These are phyloP conservation scores for Fusarium sp. DNA, from an alignment of 2,329 filamentous ascomycete species.

Conservation along the genomic window DNA sequence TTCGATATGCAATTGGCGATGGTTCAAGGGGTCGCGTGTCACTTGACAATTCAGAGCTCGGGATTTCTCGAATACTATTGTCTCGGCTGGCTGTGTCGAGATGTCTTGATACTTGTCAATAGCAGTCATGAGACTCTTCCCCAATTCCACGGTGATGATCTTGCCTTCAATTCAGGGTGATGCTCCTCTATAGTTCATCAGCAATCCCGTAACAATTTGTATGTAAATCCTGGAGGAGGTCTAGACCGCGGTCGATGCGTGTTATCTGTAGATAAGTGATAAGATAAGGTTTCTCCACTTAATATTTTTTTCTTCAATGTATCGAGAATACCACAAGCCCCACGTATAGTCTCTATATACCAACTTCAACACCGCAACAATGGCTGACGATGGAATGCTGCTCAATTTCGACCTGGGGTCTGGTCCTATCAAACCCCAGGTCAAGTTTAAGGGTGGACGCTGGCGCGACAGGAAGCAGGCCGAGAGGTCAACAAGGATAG, in stretches of 20 bases:
- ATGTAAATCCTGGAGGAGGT: neutral
- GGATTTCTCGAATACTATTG: slow-evolving; percentile 6
- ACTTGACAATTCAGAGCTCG: slow-evolving; percentile 25
- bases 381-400: slow-evolving; percentile 96
- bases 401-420: slow-evolving; percentile 89
- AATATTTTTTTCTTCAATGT: slow-evolving; percentile 35
- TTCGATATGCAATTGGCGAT: slow-evolving; percentile 8
- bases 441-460: slow-evolving; percentile 85
- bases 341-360: slow-evolving; percentile 40
- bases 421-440: slow-evolving; percentile 69
- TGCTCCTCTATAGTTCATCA: neutral
- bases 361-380: slow-evolving; percentile 53
- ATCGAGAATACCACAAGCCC: slow-evolving; percentile 30
- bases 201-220: neutral
- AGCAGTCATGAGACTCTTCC: slow-evolving; percentile 10
- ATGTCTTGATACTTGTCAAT: neutral
- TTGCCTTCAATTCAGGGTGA: slow-evolving; percentile 24
- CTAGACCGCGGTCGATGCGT: slow-evolving; percentile 1
- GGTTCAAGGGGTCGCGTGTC: slow-evolving; percentile 19
- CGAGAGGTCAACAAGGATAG: slow-evolving; percentile 50
- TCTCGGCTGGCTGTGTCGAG: neutral
- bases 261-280: slow-evolving; percentile 43
- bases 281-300: slow-evolving; percentile 25
- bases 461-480: slow-evolving; percentile 92
- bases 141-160: neutral